Evolutionary conservation across 306 rosid genomes (phyloP).

Genomic region (Lathyrus oleraceus): DNA sequence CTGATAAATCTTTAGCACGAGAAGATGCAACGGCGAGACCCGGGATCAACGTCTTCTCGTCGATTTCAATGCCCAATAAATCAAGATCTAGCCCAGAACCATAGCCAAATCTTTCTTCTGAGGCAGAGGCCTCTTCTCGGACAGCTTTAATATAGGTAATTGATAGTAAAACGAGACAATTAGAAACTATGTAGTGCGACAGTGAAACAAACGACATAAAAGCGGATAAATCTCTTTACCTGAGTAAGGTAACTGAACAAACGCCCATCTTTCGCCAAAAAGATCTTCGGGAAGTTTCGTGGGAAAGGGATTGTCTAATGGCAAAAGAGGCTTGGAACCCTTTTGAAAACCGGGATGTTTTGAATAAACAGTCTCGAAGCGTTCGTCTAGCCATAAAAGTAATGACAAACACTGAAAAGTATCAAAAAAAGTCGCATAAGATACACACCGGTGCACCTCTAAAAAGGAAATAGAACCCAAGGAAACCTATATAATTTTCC

Average conservation of each 20-base stretch:
- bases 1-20: slow-evolving; percentile 78
- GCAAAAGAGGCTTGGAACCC: slow-evolving; percentile 79
- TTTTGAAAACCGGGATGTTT: slow-evolving; percentile 92
- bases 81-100: slow-evolving; percentile 94
- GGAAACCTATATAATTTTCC: too few relatives aligned
- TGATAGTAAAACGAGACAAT: slow-evolving; percentile 21
- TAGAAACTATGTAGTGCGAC: neutral
- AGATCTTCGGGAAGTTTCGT: slow-evolving; percentile 85
- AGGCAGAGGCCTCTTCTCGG: slow-evolving; percentile 67
- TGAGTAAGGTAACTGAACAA: slow-evolving; percentile 88
- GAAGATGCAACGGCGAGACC: slow-evolving; percentile 90
- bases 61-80: slow-evolving; percentile 82
- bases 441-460: slow-evolving; percentile 11
- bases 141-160: slow-evolving; percentile 59
- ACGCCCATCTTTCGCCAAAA: slow-evolving; percentile 91
- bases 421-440: slow-evolving; percentile 24
- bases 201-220: slow-evolving; percentile 9
- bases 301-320: slow-evolving; percentile 90
- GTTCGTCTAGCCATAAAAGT: slow-evolving; percentile 85
- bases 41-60: slow-evolving; percentile 80
- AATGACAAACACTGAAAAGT: slow-evolving; percentile 76
- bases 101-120: slow-evolving; percentile 49
- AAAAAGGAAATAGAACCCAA: neutral
- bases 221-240: slow-evolving; percentile 47
- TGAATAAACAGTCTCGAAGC: slow-evolving; percentile 71